Conservation (phyloP, 75 land plant species). For the Selaginella moellendorffii region DNA sequence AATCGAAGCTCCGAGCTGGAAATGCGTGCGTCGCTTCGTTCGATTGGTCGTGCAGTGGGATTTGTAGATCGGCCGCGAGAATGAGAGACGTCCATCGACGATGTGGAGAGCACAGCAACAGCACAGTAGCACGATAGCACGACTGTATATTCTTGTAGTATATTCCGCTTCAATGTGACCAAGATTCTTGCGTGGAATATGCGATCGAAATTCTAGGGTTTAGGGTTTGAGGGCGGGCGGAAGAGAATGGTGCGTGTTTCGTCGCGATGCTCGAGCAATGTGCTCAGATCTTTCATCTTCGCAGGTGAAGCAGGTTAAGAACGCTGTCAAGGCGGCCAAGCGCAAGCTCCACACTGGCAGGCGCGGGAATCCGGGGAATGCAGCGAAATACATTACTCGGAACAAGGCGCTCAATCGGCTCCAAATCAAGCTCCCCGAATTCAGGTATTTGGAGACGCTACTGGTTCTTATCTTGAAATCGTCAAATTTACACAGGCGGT, state of each 20-base stretch:
- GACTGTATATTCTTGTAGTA: no score
- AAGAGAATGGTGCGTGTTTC: no score
- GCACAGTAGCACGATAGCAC: background rate
- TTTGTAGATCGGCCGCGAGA: background rate
- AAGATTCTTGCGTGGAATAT: no score
- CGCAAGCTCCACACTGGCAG: background rate
- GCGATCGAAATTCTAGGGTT: no score
- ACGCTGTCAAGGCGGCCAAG: background rate
- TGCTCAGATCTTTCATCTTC: no score
- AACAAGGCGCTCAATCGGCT: conserved; percentile 60
- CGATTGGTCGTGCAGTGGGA: background rate
- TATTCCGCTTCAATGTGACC: no score
- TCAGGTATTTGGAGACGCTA: no score
- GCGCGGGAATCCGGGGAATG: conserved; percentile 35
- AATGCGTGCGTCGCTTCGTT: background rate
- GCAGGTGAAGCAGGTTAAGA: background rate
- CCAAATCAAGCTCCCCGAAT: conserved; percentile 49
- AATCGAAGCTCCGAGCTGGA: background rate
- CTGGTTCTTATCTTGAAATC: no score
- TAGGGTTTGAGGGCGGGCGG: no score
- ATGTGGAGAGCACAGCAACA: background rate
- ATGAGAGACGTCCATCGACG: background rate
- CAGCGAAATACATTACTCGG: conserved; percentile 79
- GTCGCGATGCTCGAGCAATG: no score
- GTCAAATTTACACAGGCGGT: conserved; percentile 43